Evolutionary conservation across 2,329 filamentous ascomycete genomes (phyloP).

Genomic region (Pestalotiopsis sp.): DNA sequence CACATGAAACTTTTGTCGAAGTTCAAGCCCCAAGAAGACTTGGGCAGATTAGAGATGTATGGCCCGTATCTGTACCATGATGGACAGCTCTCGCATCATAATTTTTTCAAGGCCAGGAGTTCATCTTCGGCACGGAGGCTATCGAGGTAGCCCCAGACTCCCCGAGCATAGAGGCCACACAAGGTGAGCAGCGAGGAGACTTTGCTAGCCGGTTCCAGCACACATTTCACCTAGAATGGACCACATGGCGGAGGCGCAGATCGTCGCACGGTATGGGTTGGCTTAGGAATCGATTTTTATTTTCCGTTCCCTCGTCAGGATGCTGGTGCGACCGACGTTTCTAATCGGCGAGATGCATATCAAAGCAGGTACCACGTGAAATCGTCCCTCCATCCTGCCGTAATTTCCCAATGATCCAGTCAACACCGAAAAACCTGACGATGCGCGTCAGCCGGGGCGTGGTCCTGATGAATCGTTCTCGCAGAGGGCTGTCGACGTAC

Average conservation of each 20-base stretch:
- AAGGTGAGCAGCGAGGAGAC: conserved; percentile 52
- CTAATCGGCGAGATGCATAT: conserved; percentile 33
- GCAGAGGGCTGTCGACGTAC: conserved; percentile 3
- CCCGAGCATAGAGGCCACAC: conserved; percentile 47
- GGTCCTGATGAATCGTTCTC: not conserved
- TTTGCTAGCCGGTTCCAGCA: conserved; percentile 54
- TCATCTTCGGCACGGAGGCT: conserved; percentile 62
- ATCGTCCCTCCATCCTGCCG: conserved; percentile 24
- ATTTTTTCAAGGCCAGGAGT: conserved; percentile 63
- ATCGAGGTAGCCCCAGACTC: conserved; percentile 61
- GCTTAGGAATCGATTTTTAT: conserved; percentile 15
- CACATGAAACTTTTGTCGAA: not conserved
- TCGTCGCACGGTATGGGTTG: not conserved
- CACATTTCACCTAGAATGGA: not conserved
- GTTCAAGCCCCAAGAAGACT: not conserved
- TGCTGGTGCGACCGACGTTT: conserved; percentile 17
- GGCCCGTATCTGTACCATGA: conserved; percentile 70
- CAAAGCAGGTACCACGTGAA: conserved; percentile 30
- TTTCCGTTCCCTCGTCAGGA: conserved; percentile 15
- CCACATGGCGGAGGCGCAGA: not conserved
- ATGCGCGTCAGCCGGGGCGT: not conserved
- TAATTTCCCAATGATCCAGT: conserved; percentile 22
- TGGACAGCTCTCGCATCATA: conserved; percentile 55
- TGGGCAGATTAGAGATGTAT: conserved; percentile 42
- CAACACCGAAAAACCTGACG: conserved; percentile 22